phyloP scores from a whole-genome alignment of 2,329 filamentous ascomycete species.

The Fusarium abutilonis region DNA sequence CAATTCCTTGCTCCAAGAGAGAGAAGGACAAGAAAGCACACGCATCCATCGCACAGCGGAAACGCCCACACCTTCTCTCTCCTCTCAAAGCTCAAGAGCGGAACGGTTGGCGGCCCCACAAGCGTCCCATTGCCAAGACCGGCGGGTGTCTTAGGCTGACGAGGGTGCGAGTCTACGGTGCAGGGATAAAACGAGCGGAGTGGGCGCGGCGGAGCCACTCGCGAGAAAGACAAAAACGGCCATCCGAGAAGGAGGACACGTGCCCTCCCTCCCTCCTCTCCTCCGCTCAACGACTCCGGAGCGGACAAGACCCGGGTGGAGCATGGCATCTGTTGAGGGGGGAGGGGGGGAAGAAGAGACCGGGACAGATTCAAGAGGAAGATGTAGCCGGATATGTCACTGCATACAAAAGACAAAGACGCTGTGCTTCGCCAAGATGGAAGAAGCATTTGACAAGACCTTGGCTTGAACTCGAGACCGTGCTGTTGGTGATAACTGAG shows the following conservation, averaged over 20 bases:
- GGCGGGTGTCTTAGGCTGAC: constrained; percentile 18
- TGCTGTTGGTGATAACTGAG: constrained; percentile 5
- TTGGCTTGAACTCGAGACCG: constrained; percentile 26
- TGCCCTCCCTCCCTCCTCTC: constrained; percentile 15
- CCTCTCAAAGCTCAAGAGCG: constrained; percentile 14
- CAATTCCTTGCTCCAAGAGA: constrained; percentile 20
- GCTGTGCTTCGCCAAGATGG: constrained; percentile 17
- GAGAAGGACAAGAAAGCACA: background rate
- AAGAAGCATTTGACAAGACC: constrained; percentile 41
- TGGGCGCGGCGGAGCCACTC: constrained; percentile 32
- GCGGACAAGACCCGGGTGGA: constrained; percentile 18
- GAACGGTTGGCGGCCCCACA: constrained; percentile 38
- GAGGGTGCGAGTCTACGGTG: constrained; percentile 11
- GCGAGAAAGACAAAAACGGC: background rate
- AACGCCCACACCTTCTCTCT: constrained; percentile 16
- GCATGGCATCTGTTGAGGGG: constrained; percentile 10
- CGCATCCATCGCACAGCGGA: constrained; percentile 15
- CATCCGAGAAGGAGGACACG: constrained; percentile 26
- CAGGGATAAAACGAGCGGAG: constrained; percentile 29
- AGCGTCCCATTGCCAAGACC: constrained; percentile 25
- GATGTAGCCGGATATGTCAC: too few species aligned
- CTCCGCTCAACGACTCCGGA: constrained; percentile 19
- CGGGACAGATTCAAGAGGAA: too few species aligned
- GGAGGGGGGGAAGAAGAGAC: constrained; percentile 2
- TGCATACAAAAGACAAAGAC: too few species aligned